Conservation (phyloP, 345 rosid genomes). For the Eucalyptus erythrocorys region DNA sequence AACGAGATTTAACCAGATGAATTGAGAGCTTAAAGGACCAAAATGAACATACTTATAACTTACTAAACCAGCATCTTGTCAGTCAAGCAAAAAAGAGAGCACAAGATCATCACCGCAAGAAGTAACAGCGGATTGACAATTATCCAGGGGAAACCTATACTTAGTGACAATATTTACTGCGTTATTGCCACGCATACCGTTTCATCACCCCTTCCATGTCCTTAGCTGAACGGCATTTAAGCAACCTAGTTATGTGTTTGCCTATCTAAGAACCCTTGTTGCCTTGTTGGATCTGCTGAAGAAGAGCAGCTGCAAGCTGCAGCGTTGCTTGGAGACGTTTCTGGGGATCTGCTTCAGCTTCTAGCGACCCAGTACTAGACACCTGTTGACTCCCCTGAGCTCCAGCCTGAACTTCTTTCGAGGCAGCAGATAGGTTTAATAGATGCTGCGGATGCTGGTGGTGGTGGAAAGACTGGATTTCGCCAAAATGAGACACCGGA, state of each 20-base stretch:
- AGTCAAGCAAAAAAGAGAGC: background rate
- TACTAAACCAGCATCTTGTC: background rate
- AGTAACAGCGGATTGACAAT: background rate
- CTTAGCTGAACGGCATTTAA: background rate
- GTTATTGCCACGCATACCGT: background rate
- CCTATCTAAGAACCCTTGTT: conserved; percentile 30
- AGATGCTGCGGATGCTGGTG: conserved; percentile 26
- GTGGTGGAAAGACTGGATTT: conserved; percentile 38
- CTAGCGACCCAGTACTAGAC: conserved; percentile 25
- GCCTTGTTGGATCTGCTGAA: conserved; percentile 87
- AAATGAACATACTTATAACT: background rate
- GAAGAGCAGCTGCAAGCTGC: conserved; percentile 91
- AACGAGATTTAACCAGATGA: background rate
- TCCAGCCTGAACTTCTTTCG: conserved; percentile 11
- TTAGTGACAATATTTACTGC: background rate
- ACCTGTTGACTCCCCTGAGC: conserved; percentile 18
- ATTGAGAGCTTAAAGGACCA: background rate
- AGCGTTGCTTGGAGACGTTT: conserved; percentile 88
- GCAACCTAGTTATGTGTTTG: background rate
- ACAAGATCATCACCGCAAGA: background rate
- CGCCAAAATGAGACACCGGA: conserved; percentile 27
- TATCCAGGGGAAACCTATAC: background rate
- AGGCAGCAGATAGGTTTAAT: background rate
- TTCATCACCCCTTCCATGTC: background rate
- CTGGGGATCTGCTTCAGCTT: conserved; percentile 70